These are phyloP conservation scores for Apiotrichum sp. DNA, from an alignment of 1,284 basidiomycete genomes.

Conservation along the genomic window DNA sequence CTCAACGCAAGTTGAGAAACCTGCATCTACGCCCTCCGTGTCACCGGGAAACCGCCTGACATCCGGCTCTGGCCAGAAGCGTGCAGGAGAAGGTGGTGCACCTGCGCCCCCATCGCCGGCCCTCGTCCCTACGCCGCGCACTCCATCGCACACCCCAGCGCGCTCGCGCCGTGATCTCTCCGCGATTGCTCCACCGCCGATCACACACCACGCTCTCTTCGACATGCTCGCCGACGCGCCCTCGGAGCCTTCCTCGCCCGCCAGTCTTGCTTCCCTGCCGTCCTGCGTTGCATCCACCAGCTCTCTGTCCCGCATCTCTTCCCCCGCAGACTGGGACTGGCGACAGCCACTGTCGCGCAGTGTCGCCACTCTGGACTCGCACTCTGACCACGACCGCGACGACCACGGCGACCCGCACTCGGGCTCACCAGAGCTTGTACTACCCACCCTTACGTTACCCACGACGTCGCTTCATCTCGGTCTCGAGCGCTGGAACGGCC, in stretches of 20 bases:
- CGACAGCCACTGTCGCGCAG: constrained; percentile 3
- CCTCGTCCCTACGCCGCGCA: neutral
- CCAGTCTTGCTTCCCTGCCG: constrained; percentile 22
- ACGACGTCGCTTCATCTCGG: constrained; percentile 33
- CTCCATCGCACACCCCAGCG: neutral
- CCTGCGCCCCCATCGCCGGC: neutral
- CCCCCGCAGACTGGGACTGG: constrained; percentile 15
- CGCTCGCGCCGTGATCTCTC: neutral
- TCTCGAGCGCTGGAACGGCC: constrained; percentile 21
- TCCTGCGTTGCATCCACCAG: constrained; percentile 26
- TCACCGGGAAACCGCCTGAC: too few species aligned
- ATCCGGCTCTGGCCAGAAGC: too few species aligned
- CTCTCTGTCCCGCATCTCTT: constrained; percentile 25
- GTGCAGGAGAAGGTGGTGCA: too few species aligned
- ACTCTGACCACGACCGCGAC: neutral
- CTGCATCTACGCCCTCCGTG: neutral
- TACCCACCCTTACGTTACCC: constrained; percentile 37
- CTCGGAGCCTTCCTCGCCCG: constrained; percentile 30
- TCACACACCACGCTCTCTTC: constrained; percentile 9
- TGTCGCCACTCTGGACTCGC: neutral
- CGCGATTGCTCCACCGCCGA: neutral
- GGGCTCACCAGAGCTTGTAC: constrained; percentile 26
- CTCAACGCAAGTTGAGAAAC: neutral
- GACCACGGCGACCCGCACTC: neutral
- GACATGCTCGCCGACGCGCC: constrained; percentile 18